Base-by-base conservation (phyloP, 1,284 basidiomycete genomes). In the Bjerkandera adusta region DNA sequence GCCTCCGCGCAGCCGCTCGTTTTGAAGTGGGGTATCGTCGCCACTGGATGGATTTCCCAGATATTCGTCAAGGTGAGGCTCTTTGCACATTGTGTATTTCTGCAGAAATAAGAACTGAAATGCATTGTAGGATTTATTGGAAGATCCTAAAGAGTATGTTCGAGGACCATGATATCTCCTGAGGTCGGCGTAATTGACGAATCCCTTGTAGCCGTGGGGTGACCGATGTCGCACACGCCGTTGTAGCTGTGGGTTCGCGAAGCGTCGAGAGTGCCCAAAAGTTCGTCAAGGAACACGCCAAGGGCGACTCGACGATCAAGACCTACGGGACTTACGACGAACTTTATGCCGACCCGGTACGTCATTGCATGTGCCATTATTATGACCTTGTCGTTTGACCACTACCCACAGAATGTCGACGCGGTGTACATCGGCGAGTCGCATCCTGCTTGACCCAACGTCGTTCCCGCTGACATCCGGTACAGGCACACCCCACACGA, bases 191-290 rank as follows among this genome's bases (percentile, higher is more conserved):
- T n/a, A n/a, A n/a, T n/a, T n/a, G n/a, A n/a, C n/a, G n/a, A n/a
- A n/a, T n/a, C n/a, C n/a, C 15, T 24, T 42, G 5, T 40, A 88
- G 85, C 13, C 88, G 92, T 20, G 69, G 71, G 38, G 83, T 84
- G 4, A 62, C 73, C 22, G 93, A 96, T 62, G 76, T 96, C 7
- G 64, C 72, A 3, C 92, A 96, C 68, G 80, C 81, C 58, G 72
- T 96, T 36, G 73, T 71, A 8, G 92, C 89, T 2, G 85, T 94
- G 20, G 91, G 89, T 6, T 95, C 92, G 21, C 81, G 91, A 33
- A 82, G 69, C 36, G 67, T 80, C 13, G 72, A 76, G 20, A 87
- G 81, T 36, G 92, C 92, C 3, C 68, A 81, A 49, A 73, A 76
- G 30, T 95, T 95, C 63, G 81, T 93, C 57, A 60, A 76, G 33